A percentile compares a stretch with the other conserved stretches of the same genome.
phyloP scores from a whole-genome alignment of 2,329 filamentous ascomycete genomes.

The Aschersonia sp. region DNA sequence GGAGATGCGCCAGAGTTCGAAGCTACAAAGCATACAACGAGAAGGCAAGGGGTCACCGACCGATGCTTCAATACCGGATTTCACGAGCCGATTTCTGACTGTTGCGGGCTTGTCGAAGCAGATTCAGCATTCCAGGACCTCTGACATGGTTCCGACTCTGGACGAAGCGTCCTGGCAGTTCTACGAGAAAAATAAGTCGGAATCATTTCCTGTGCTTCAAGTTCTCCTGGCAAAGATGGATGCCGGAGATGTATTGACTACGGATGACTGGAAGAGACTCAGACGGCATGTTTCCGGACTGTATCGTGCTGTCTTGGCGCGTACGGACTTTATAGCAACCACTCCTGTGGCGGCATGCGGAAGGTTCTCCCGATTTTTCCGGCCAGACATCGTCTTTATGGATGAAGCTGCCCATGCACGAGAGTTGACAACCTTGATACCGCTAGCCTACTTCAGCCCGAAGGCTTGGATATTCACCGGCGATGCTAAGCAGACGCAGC shows the following conservation, averaged over 20 bases:
- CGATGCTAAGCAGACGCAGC: slow-evolving; percentile 28
- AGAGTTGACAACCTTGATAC: slow-evolving; percentile 29
- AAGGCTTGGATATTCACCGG: slow-evolving; percentile 30
- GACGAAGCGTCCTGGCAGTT: slow-evolving; percentile 28
- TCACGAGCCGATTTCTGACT: slow-evolving; percentile 19
- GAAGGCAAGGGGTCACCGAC: slow-evolving; percentile 1
- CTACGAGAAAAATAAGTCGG: slow-evolving; percentile 17
- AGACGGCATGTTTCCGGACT: slow-evolving; percentile 17
- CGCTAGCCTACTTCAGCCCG: slow-evolving; percentile 26
- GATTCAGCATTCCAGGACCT: slow-evolving; percentile 4
- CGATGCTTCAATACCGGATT: slow-evolving; percentile 10
- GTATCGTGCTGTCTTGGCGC: slow-evolving; percentile 21
- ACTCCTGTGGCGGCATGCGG: slow-evolving; percentile 28
- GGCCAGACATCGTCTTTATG: slow-evolving; percentile 74
- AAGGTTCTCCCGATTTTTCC: slow-evolving; percentile 38
- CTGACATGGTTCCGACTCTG: slow-evolving; percentile 19
- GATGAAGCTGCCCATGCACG: slow-evolving; percentile 46
- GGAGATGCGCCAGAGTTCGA: slow-evolving; percentile 17
- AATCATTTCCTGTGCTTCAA: slow-evolving; percentile 19
- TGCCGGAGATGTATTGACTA: slow-evolving; percentile 10
- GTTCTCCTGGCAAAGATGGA: slow-evolving; percentile 20
- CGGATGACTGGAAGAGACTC: slow-evolving; percentile 14
- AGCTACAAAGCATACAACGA: slow-evolving; percentile 10
- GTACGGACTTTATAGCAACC: slow-evolving; percentile 29
- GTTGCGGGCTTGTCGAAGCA: slow-evolving; percentile 11